Conservation (phyloP, 495 filamentous ascomycete species). For the Neurospora sp. region DNA sequence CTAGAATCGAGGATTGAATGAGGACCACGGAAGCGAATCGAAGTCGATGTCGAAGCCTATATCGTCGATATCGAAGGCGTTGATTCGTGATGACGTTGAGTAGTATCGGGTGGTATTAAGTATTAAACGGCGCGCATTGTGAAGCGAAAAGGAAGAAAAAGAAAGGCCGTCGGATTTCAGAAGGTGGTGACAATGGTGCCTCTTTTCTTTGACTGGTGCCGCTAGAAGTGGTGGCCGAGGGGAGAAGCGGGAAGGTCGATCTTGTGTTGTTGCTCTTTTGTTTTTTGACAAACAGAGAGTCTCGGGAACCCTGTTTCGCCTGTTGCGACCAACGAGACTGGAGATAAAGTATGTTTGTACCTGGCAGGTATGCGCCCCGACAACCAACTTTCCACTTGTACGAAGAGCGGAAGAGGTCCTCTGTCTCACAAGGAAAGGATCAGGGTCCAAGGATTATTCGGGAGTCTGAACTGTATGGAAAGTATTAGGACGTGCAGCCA, state of each 20-base stretch:
- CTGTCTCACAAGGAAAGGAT: background rate
- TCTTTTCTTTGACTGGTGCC: constrained; percentile 2
- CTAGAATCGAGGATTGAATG: background rate
- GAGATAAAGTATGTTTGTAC: background rate
- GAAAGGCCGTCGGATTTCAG: background rate
- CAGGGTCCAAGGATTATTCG: background rate
- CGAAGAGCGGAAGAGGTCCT: background rate
- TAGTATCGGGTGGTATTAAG: constrained; percentile 4
- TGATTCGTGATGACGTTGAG: background rate
- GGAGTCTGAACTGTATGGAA: background rate
- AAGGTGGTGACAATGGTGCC: background rate
- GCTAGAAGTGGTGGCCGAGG: background rate
- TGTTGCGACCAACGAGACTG: background rate
- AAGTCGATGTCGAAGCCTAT: background rate
- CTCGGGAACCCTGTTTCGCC: background rate
- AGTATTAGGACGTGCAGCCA: background rate
- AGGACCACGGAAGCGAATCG: constrained; percentile 2
- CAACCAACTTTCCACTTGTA: background rate
- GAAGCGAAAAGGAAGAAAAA: background rate
- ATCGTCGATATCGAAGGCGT: constrained; percentile 13
- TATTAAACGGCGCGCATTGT: constrained; percentile 13
- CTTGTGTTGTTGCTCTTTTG: background rate
- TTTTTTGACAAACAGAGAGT: background rate
- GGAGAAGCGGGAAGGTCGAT: background rate
- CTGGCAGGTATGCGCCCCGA: background rate